A percentile compares a stretch with the other conserved stretches of the same genome.
phyloP scores from a whole-genome alignment of 2,329 filamentous ascomycete genomes.

The Trichophyton mentagrophytes region DNA sequence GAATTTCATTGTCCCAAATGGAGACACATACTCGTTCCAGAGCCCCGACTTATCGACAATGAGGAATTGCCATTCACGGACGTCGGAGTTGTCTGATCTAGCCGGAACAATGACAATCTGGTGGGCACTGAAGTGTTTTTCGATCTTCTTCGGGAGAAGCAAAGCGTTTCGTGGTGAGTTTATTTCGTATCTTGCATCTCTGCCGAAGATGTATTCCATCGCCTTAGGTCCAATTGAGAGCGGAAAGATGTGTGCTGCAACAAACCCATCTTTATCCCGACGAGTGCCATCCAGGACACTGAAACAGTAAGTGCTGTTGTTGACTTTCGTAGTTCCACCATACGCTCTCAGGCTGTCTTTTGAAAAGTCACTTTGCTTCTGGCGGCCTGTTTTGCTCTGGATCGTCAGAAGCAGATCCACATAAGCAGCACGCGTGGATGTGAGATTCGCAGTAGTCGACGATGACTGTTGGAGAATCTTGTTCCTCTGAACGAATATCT shows the following conservation, averaged over 20 bases:
- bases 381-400: background rate
- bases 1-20: background rate
- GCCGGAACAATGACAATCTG: slow-evolving; percentile 2
- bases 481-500: background rate
- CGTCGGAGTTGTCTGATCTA: background rate
- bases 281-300: background rate
- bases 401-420: background rate
- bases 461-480: slow-evolving; percentile 9
- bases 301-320: background rate
- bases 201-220: slow-evolving; percentile 10
- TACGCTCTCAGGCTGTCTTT: background rate
- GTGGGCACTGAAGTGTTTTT: background rate
- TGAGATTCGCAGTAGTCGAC: slow-evolving; percentile 16
- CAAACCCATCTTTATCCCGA: background rate
- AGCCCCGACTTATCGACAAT: background rate
- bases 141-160: background rate
- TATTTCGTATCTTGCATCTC: slow-evolving; percentile 6
- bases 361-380: background rate
- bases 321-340: background rate
- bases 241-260: slow-evolving; percentile 10
- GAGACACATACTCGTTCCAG: background rate
- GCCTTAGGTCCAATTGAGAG: slow-evolving; percentile 5
- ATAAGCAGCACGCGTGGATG: slow-evolving; percentile 14
- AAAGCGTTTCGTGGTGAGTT: slow-evolving; percentile 10
- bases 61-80: background rate